A percentile compares a stretch with the other conserved stretches of the same genome.
Conservation (phyloP, 2,329 filamentous ascomycete species). For the Penicillium nordicum region DNA sequence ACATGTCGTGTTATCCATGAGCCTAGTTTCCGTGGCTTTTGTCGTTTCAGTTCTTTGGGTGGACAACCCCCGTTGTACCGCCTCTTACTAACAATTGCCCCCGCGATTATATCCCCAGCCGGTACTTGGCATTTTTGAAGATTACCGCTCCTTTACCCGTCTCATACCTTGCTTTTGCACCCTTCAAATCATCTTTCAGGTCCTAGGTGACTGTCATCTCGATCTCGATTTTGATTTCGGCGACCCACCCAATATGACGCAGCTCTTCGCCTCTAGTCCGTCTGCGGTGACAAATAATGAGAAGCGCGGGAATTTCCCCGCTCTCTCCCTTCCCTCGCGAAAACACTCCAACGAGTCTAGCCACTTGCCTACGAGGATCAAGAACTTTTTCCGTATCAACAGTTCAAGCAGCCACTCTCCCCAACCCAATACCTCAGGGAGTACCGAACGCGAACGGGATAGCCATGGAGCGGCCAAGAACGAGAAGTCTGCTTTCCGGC, state of each 20-base stretch:
- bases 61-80: conserved; percentile 19
- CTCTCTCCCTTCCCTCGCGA: conserved; percentile 44
- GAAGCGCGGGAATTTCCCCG: conserved; percentile 47
- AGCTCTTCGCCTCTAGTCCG: conserved; percentile 42
- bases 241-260: conserved; percentile 37
- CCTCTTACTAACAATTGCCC: conserved; percentile 9
- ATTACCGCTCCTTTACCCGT: conserved; percentile 7
- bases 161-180: conserved; percentile 10
- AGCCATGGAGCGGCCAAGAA: conserved; percentile 50
- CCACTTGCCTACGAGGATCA: conserved; percentile 62
- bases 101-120: conserved; percentile 19
- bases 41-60: conserved; percentile 23
- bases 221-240: not conserved
- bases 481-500: conserved; percentile 70
- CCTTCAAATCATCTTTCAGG: conserved; percentile 3
- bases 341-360: conserved; percentile 43
- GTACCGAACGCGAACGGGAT: conserved; percentile 36
- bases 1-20: conserved; percentile 21
- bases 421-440: conserved; percentile 31
- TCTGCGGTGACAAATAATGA: conserved; percentile 42
- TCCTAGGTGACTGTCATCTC: not conserved
- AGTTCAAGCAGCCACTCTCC: conserved; percentile 48
- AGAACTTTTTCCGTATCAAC: conserved; percentile 67
- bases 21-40: conserved; percentile 14
- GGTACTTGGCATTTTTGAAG: conserved; percentile 13